Evolutionary conservation across 2,329 filamentous ascomycete genomes (phyloP).

Genomic region (Penicillium sp.): DNA sequence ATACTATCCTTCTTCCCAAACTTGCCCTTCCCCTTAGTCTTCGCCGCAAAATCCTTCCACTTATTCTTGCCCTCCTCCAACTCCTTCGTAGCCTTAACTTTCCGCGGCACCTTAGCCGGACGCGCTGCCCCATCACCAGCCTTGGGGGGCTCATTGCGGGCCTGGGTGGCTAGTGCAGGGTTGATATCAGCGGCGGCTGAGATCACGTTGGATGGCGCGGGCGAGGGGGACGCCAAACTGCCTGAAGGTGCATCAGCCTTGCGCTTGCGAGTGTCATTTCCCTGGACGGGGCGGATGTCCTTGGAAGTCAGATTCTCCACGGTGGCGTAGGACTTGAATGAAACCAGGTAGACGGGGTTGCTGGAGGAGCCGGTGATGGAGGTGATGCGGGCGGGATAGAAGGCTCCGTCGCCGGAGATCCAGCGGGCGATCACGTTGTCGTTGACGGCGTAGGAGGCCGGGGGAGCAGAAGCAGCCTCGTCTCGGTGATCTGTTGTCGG

Average conservation of each 20-base stretch:
- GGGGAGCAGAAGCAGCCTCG: conserved; percentile 51
- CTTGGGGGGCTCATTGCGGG: conserved; percentile 66
- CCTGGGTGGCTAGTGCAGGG: conserved; percentile 66
- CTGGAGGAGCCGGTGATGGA: conserved; percentile 91
- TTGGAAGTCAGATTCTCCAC: conserved; percentile 80
- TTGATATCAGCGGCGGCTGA: conserved; percentile 71
- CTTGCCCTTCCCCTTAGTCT: conserved; percentile 71
- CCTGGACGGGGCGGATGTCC: conserved; percentile 78
- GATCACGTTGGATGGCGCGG: conserved; percentile 59
- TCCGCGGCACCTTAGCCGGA: conserved; percentile 71
- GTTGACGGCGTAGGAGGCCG: conserved; percentile 76
- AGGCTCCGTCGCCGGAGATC: conserved; percentile 83
- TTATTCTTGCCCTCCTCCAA: conserved; percentile 88
- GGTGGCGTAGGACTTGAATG: conserved; percentile 84
- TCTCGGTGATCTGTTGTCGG: conserved; percentile 52
- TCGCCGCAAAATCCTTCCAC: conserved; percentile 90
- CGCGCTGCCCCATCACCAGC: conserved; percentile 61
- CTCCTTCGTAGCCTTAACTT: conserved; percentile 87
- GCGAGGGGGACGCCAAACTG: conserved; percentile 49
- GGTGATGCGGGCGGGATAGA: conserved; percentile 91
- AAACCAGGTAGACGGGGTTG: conserved; percentile 90
- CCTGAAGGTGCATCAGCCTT: conserved; percentile 79
- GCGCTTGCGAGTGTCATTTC: conserved; percentile 72
- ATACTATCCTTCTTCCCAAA: conserved; percentile 88
- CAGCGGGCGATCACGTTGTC: conserved; percentile 90